Evolutionary conservation across 2,329 filamentous ascomycete genomes (phyloP), one percentile per base, ranked within the genome.

Genomic region (Leptographium galeiforme): DNA sequence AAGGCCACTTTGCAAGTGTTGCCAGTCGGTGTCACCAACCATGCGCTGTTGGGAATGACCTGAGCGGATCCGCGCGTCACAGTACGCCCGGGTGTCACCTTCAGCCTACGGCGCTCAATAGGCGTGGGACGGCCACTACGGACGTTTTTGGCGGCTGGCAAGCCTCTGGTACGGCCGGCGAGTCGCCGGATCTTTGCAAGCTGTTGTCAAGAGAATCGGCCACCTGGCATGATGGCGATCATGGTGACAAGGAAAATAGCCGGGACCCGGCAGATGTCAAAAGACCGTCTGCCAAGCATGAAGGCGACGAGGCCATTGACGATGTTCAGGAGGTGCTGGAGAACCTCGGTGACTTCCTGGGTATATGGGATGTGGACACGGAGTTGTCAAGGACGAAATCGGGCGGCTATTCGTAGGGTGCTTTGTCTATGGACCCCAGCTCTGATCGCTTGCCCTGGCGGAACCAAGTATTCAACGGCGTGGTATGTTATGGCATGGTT

Each of bases 281-380:
- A n/a, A 7, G 25, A 7, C 19, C 6, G 14, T 32, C 25, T 32
- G 43, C 43, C 25, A 19, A 19, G n/a, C 52, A 55, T 38, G 43
- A 38, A 19, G 53, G 53, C 4, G 56, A 53, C 11, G 51, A 51
- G 39, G 48, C 34, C 2, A 57, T 66, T 1, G 72, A 76, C 55
- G 70, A 72, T 53, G 72, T 72, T 40, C 69, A 65, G n/a, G 70
- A 65, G 6, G 72, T 76, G 1, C 63, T 76, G 54, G 65, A 69
- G 19, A 72, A 76, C 55, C 60, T 76, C 7, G 68, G 67, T 50
- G 69, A 74, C 18, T 75, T 74, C 52, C 58, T 75, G 8, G 68
- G 70, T 43, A 61, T 61, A 16, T 67, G 65, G 62, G 63, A 69
- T 39, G 57, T 70, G 2, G 66, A 70, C 25, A 58, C 61, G 1